These are phyloP conservation scores for Adansonia digitata DNA, from an alignment of 345 rosid genomes.

Conservation along the genomic window DNA sequence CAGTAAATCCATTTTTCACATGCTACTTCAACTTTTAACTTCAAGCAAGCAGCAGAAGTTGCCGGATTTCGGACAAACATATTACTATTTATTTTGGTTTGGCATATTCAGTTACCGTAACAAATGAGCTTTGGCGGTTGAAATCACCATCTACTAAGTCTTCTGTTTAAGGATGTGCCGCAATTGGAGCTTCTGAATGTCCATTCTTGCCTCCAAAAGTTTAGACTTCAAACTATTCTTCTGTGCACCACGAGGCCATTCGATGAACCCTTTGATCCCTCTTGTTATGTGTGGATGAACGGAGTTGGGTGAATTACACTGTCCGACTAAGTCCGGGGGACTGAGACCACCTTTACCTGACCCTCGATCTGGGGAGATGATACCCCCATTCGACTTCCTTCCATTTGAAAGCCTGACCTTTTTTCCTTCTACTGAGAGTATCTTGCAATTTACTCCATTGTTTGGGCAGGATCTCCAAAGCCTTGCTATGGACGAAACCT, in stretches of 20 bases:
- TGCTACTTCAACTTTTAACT: conserved; percentile 7
- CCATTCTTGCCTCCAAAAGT: conserved; percentile 87
- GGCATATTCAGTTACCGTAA: conserved; percentile 10
- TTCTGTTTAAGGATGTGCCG: conserved; percentile 88
- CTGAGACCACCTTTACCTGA: conserved; percentile 60
- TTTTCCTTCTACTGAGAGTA: conserved; percentile 59
- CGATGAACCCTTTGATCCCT: conserved; percentile 97
- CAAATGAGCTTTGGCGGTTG: conserved; percentile 9
- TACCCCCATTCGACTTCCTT: conserved; percentile 55
- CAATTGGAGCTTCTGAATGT: conserved; percentile 74
- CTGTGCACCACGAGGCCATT: conserved; percentile 79
- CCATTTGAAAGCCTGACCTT: conserved; percentile 69
- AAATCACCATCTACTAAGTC: conserved; percentile 24
- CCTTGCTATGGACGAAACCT: conserved; percentile 66
- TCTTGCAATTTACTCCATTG: conserved; percentile 59
- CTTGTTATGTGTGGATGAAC: conserved; percentile 58
- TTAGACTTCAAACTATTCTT: conserved; percentile 84
- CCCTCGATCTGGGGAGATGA: conserved; percentile 55
- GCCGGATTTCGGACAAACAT: background rate
- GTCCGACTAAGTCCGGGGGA: conserved; percentile 51
- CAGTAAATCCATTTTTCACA: conserved; percentile 9
- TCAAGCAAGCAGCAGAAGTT: conserved; percentile 11
- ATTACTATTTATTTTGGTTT: conserved; percentile 4
- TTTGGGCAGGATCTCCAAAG: conserved; percentile 65
- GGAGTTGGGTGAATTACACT: conserved; percentile 79